Evolutionary conservation across 257 asterid species (phyloP), one percentile per base, ranked within the genome.

Genomic region (Scutellaria galericulata): DNA sequence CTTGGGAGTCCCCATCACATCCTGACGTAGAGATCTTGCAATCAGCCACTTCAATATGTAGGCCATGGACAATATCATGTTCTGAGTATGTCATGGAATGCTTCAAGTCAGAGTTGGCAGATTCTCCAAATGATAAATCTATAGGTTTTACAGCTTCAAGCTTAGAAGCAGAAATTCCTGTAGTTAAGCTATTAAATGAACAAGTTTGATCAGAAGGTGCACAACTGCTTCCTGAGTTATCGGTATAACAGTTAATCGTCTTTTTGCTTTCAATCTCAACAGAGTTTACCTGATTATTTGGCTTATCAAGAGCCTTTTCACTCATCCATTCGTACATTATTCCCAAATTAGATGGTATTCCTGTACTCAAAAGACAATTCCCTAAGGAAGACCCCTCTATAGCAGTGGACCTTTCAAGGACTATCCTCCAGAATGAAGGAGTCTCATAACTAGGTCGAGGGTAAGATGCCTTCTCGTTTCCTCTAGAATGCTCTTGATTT

Each of bases 301-400:
- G 72, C 80, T 51, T 78, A 73, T 73, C 31, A 71, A 59, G 74
- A 74, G 84, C 75, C 71, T 60, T 50, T 60, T 61, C 77, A 75
- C 64, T 61, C 90, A 86, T 89, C 97, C 96, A 87, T 44, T 66
- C 62, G 71, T 86, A 86, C 5, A 71, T 53, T 48, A 78, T 77
- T 64, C 74, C 73, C 67, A 86, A 65, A 53, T 71, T 71, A 75
- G 79, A 69, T 5, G 80, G 68, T 66, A 75, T 62, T 66, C 70
- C 75, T 64, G 39, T 56, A 78, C 76, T 58, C 12, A 68, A 59
- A 63, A 54, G 67, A 51, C 71, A 59, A 75, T 70, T 71, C 15
- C 66, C 71, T 58, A 68, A 18, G 31, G 74, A 70, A 55, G 75
- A 76, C 11, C 74, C 74, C 22, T 51, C 77, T 13, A 68, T 70